A percentile compares a stretch with the other conserved stretches of the same genome.
These are phyloP conservation scores for Cucumis hystrix DNA, from an alignment of 306 rosid species.

Conservation along the genomic window DNA sequence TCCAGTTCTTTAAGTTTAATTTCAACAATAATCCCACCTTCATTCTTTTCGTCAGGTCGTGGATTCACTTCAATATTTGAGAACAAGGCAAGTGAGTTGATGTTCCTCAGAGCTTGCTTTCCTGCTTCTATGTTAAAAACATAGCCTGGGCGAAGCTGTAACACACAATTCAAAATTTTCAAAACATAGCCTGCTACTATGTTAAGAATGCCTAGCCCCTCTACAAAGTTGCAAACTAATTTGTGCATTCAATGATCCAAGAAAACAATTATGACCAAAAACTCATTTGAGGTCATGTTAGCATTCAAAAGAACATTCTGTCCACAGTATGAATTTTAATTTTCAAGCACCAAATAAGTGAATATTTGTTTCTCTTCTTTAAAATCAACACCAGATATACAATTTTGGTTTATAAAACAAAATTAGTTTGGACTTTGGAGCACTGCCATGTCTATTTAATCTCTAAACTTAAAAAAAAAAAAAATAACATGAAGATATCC, in stretches of 20 bases:
- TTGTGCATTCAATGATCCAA: background rate
- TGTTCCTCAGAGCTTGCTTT: slow-evolving; percentile 88
- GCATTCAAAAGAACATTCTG: background rate
- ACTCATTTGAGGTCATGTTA: background rate
- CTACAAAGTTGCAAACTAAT: background rate
- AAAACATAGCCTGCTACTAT: slow-evolving; percentile 2
- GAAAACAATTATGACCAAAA: background rate
- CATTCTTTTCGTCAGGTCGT: slow-evolving; percentile 81
- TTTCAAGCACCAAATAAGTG: background rate
- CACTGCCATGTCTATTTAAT: background rate
- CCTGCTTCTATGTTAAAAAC: slow-evolving; percentile 93
- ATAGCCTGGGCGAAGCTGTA: slow-evolving; percentile 69
- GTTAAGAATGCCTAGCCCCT: background rate
- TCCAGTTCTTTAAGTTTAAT: slow-evolving; percentile 84
- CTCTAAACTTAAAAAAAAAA: background rate
- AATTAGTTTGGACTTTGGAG: background rate
- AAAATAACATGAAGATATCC: too few species aligned
- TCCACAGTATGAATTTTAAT: background rate
- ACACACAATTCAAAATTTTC: slow-evolving; percentile 16
- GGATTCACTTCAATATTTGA: slow-evolving; percentile 98
- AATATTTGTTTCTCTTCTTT: background rate
- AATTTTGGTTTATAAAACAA: background rate
- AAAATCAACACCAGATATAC: background rate
- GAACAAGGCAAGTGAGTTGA: slow-evolving; percentile 76
- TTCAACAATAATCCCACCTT: slow-evolving; percentile 90